Evolutionary conservation across 2,329 filamentous ascomycete species (phyloP).

Genomic region (Nothophoma quercina): DNA sequence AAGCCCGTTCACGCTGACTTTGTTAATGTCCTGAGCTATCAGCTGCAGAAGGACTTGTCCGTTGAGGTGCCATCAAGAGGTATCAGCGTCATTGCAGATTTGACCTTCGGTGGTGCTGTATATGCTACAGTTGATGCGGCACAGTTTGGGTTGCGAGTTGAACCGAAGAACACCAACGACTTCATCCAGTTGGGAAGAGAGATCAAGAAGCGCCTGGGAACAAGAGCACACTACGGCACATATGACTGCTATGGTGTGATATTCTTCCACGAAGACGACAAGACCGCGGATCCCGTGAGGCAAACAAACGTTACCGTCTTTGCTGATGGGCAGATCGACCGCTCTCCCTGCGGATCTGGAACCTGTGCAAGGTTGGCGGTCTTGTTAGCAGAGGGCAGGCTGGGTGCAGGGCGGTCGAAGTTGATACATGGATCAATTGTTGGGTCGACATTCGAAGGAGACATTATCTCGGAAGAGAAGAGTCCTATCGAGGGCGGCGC

Average conservation of each 20-base stretch:
- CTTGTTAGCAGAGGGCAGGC: slow-evolving; percentile 10
- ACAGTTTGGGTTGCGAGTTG: slow-evolving; percentile 12
- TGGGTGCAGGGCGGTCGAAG: slow-evolving; percentile 9
- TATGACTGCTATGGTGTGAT: slow-evolving; percentile 20
- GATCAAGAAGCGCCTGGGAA: slow-evolving; percentile 12
- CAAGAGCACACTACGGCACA: slow-evolving; percentile 6
- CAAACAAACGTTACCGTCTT: slow-evolving; percentile 21
- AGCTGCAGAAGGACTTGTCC: neutral
- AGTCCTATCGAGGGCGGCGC: slow-evolving; percentile 12
- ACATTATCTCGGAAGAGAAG: slow-evolving; percentile 3
- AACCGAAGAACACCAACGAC: neutral
- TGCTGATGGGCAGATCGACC: slow-evolving; percentile 20
- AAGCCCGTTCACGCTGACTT: slow-evolving; percentile 18
- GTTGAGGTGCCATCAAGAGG: slow-evolving; percentile 5
- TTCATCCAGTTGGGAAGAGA: slow-evolving; percentile 13
- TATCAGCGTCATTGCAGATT: neutral
- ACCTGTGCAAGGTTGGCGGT: slow-evolving; percentile 19
- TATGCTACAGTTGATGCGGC: slow-evolving; percentile 14
- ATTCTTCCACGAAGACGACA: slow-evolving; percentile 13
- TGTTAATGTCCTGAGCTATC: slow-evolving; percentile 17
- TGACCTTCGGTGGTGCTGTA: slow-evolving; percentile 15
- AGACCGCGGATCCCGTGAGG: neutral
- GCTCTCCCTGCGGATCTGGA: slow-evolving; percentile 22
- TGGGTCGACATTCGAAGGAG: slow-evolving; percentile 18
- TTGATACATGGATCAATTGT: slow-evolving; percentile 26